These are phyloP conservation scores for Globisporangium spiculum DNA, from an alignment of 352 stramenopile genomes.

Conservation along the genomic window DNA sequence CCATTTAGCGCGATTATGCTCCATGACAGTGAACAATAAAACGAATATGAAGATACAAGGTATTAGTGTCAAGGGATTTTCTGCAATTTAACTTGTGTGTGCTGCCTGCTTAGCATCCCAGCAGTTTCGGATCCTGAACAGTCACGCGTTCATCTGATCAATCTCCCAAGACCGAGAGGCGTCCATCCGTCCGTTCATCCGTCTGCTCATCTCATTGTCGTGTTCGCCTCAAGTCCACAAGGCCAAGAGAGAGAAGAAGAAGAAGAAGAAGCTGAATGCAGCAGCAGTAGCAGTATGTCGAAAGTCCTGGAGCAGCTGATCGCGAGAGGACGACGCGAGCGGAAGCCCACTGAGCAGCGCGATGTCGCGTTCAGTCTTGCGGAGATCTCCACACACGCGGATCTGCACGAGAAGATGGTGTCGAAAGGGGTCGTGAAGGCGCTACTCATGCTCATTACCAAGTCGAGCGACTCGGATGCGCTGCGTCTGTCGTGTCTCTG, in stretches of 20 bases:
- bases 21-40: not conserved
- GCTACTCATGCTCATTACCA: constrained; percentile 88
- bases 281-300: constrained; percentile 47
- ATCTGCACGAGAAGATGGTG: constrained; percentile 93
- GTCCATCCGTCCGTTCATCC: not conserved
- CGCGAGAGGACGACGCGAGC: constrained; percentile 92
- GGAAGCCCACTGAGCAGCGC: constrained; percentile 93
- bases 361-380: constrained; percentile 95
- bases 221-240: not conserved
- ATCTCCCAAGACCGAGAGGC: not conserved
- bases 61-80: not conserved
- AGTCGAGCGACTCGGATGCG: constrained; percentile 91
- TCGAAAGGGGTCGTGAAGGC: constrained; percentile 94
- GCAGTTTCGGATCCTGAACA: not conserved
- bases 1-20: not conserved
- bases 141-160: not conserved
- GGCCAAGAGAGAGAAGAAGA: not conserved
- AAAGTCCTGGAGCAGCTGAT: constrained; percentile 97
- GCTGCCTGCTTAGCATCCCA: not conserved
- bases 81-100: not conserved
- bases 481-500: constrained; percentile 93
- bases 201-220: not conserved
- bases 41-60: not conserved
- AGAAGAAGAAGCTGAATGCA: constrained; percentile 1
- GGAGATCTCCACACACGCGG: constrained; percentile 93